Conservation (phyloP, 2,329 filamentous ascomycete species). For the Trichophaea hybrida region DNA sequence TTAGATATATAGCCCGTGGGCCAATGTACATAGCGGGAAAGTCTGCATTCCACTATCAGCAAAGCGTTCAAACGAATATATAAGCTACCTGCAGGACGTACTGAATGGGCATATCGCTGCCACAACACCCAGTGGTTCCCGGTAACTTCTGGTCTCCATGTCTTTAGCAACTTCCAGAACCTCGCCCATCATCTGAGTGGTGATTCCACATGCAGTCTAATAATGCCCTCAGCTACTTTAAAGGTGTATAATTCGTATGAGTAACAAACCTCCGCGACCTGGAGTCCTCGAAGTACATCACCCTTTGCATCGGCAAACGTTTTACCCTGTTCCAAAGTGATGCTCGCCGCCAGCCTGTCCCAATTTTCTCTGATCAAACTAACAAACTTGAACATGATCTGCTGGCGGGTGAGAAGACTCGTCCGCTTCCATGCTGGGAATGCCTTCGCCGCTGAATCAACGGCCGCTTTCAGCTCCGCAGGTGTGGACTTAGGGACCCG, state of each 20-base stretch:
- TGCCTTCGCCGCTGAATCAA: slow-evolving; percentile 60
- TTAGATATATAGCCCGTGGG: neutral
- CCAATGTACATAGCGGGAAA: slow-evolving; percentile 55
- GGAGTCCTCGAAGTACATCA: slow-evolving; percentile 66
- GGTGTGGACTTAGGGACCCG: slow-evolving; percentile 70
- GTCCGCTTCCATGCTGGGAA: slow-evolving; percentile 60
- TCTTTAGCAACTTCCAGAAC: slow-evolving; percentile 75
- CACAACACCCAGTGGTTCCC: slow-evolving; percentile 65
- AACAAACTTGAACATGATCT: slow-evolving; percentile 80
- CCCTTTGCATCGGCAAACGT: slow-evolving; percentile 71
- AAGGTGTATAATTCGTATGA: neutral
- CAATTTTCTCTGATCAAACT: slow-evolving; percentile 67
- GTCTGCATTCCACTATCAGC: slow-evolving; percentile 37
- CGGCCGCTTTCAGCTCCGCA: slow-evolving; percentile 58
- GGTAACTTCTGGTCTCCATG: slow-evolving; percentile 75
- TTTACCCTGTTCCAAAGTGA: slow-evolving; percentile 79
- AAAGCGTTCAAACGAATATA: neutral
- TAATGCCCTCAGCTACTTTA: slow-evolving; percentile 1
- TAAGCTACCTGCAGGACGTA: slow-evolving; percentile 34
- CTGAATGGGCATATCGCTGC: slow-evolving; percentile 80
- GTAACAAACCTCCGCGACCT: slow-evolving; percentile 52
- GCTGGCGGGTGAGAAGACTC: slow-evolving; percentile 58
- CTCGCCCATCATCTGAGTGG: slow-evolving; percentile 69
- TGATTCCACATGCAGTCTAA: slow-evolving; percentile 56
- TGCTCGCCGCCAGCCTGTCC: slow-evolving; percentile 71